phyloP scores from a whole-genome alignment of 257 asterid species.

The Asclepias syriaca region DNA sequence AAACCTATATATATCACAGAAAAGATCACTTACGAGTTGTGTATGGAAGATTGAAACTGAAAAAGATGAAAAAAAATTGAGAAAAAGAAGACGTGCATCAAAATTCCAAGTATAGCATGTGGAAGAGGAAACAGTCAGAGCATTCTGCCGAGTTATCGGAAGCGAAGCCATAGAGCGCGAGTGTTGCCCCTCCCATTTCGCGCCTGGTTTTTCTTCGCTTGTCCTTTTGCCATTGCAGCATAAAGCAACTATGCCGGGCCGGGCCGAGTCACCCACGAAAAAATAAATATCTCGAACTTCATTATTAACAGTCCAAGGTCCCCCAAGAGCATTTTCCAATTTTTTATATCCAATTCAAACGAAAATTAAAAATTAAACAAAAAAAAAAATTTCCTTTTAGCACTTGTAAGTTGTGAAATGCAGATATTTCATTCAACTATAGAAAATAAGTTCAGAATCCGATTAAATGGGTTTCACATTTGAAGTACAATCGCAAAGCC shows the following conservation, averaged over 20 bases:
- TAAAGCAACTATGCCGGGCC: too few species aligned
- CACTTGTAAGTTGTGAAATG: too few species aligned
- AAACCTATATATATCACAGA: not conserved
- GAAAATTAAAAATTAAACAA: too few species aligned
- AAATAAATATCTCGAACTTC: not conserved
- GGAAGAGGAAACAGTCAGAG: conserved; percentile 22
- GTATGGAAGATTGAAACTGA: not conserved
- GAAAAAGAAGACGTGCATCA: conserved; percentile 12
- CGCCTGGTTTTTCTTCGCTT: conserved; percentile 28
- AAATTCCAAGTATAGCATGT: conserved; percentile 2
- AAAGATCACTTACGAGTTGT: conserved; percentile 2
- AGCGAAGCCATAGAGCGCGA: conserved; percentile 23
- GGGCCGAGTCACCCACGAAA: not conserved
- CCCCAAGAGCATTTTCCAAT: too few species aligned
- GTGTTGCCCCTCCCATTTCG: conserved; percentile 63
- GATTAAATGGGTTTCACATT: too few species aligned
- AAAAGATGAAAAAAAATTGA: not conserved
- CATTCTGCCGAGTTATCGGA: conserved; percentile 14
- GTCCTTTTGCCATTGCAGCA: conserved; percentile 1
- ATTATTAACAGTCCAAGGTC: too few species aligned
- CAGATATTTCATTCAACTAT: too few species aligned
- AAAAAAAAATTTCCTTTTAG: too few species aligned
- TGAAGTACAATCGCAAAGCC: too few species aligned
- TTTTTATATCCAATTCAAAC: too few species aligned
- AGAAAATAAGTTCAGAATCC: too few species aligned